Evolutionary conservation across 2,329 filamentous ascomycete genomes (phyloP).

Genomic region (Clonostachys byssicola): DNA sequence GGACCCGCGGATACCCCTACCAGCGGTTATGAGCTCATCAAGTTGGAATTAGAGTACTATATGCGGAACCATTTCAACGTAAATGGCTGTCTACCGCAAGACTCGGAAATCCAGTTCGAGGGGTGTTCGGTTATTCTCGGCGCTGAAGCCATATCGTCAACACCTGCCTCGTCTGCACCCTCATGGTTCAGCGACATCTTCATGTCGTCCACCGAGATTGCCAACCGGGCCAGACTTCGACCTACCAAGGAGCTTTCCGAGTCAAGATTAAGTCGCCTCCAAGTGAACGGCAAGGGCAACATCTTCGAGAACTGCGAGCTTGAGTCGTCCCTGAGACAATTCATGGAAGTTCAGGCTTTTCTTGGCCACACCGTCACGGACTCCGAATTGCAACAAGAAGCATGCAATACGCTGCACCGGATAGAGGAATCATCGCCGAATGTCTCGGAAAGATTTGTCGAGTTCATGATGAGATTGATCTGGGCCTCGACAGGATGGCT

Average conservation of each 20-base stretch:
- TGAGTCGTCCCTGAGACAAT: slow-evolving; percentile 6
- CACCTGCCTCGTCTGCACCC: neutral
- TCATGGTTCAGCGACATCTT: slow-evolving; percentile 16
- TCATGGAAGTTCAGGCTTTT: neutral
- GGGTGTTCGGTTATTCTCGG: slow-evolving; percentile 14
- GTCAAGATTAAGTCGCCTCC: slow-evolving; percentile 7
- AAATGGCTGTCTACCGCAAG: slow-evolving; percentile 4
- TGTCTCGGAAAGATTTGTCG: neutral
- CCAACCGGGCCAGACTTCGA: slow-evolving; percentile 7
- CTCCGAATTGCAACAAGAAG: slow-evolving; percentile 9
- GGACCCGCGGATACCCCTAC: slow-evolving; percentile 9
- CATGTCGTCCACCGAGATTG: slow-evolving; percentile 8
- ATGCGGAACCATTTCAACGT: slow-evolving; percentile 6
- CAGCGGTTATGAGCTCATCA: slow-evolving; percentile 24
- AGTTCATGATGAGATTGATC: neutral
- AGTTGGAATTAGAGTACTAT: slow-evolving; percentile 20
- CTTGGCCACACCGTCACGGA: slow-evolving; percentile 4
- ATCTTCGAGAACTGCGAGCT: slow-evolving; percentile 13
- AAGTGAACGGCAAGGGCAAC: slow-evolving; percentile 10
- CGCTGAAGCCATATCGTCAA: slow-evolving; percentile 8
- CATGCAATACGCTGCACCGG: slow-evolving; percentile 5
- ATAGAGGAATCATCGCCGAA: slow-evolving; percentile 4
- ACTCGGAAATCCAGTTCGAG: slow-evolving; percentile 11
- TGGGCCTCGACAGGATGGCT: neutral
- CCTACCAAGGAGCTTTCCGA: slow-evolving; percentile 10